Conservation (phyloP, 2,329 filamentous ascomycete species). For the Clarireedia paspali region DNA sequence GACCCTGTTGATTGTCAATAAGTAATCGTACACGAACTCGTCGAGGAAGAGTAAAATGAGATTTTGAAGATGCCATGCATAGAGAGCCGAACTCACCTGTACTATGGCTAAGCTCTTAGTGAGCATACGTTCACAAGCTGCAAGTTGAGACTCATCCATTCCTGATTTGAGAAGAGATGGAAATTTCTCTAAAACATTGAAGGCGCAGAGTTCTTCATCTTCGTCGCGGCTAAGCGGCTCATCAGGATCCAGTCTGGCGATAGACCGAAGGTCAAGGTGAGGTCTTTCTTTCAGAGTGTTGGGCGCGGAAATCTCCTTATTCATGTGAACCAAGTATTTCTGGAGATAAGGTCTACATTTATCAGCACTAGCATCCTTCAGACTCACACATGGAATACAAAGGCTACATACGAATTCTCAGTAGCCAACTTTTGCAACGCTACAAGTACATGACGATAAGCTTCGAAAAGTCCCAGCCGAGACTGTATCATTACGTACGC, state of each 20-base stretch:
- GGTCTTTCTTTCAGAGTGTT: not conserved
- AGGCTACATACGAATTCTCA: slow-evolving; percentile 14
- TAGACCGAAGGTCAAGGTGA: slow-evolving; percentile 9
- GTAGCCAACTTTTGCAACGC: slow-evolving; percentile 52
- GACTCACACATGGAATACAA: not conserved
- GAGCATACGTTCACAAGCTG: slow-evolving; percentile 61
- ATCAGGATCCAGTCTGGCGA: not conserved
- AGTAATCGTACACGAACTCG: not conserved
- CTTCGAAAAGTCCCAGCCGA: slow-evolving; percentile 67
- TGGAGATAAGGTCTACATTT: slow-evolving; percentile 1
- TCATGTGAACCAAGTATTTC: slow-evolving; percentile 4
- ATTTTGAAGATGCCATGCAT: not conserved
- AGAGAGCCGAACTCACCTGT: slow-evolving; percentile 36
- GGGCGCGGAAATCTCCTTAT: slow-evolving; percentile 10
- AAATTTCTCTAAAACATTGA: slow-evolving; percentile 49
- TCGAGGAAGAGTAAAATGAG: not conserved
- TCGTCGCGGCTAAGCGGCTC: slow-evolving; percentile 7
- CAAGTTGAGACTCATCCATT: slow-evolving; percentile 65
- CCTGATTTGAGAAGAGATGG: slow-evolving; percentile 37
- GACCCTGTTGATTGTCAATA: slow-evolving; percentile 42
- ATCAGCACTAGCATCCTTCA: not conserved
- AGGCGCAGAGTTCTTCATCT: slow-evolving; percentile 32
- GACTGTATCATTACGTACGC: slow-evolving; percentile 67
- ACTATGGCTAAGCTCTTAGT: slow-evolving; percentile 66
- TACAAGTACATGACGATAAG: slow-evolving; percentile 62